Conservation (phyloP, 192 early-diverging fungal genomes). For the Podila epigama region DNA sequence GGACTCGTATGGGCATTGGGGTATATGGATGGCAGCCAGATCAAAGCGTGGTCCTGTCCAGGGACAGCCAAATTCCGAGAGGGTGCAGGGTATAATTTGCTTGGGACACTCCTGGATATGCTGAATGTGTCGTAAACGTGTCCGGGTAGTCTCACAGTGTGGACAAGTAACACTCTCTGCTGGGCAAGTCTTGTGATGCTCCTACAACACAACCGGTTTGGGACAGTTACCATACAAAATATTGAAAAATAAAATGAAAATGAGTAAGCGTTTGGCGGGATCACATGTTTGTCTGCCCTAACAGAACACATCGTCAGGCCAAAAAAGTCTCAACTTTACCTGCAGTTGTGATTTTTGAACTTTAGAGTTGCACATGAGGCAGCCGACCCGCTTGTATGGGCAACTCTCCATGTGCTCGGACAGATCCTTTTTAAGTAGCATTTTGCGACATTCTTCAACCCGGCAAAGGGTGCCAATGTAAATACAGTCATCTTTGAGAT, state of each 20-base stretch:
- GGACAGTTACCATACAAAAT: too few species aligned
- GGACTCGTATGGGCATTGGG: conserved; percentile 65
- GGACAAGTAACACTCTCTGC: conserved; percentile 61
- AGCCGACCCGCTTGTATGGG: conserved; percentile 57
- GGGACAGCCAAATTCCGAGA: conserved; percentile 62
- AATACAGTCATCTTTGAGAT: conserved; percentile 64
- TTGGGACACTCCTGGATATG: conserved; percentile 58
- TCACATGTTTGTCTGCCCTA: too few species aligned
- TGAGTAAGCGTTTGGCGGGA: too few species aligned
- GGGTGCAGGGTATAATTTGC: conserved; percentile 48
- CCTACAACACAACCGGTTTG: conserved; percentile 46
- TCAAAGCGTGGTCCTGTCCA: conserved; percentile 62
- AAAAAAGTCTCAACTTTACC: too few species aligned
- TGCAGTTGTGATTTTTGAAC: conserved; percentile 56
- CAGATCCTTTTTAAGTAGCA: conserved; percentile 63
- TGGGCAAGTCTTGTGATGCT: conserved; percentile 63
- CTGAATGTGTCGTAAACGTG: conserved; percentile 47
- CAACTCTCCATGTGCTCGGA: conserved; percentile 65
- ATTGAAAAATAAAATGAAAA: background rate
- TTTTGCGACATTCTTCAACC: conserved; percentile 60
- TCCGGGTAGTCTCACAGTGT: conserved; percentile 55
- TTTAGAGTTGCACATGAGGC: conserved; percentile 63
- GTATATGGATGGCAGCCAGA: conserved; percentile 49
- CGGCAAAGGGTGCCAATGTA: conserved; percentile 58
- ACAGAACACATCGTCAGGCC: too few species aligned